Evolutionary conservation across 352 stramenopile species (phyloP).

Genomic region (Globisporangium emineosum): DNA sequence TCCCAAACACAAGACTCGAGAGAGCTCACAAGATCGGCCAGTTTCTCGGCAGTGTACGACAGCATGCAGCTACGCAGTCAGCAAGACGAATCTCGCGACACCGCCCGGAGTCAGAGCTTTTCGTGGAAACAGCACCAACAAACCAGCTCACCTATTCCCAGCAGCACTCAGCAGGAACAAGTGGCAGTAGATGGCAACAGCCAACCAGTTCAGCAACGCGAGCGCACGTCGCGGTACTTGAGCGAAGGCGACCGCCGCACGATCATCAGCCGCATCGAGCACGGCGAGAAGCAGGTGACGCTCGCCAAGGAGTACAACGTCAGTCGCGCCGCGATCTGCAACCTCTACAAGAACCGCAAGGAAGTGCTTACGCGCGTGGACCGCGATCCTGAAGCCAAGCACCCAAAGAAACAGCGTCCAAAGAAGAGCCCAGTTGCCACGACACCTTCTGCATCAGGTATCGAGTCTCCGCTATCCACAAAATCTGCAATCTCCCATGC

Average conservation of each 20-base stretch:
- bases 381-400: slow-evolving; percentile 24
- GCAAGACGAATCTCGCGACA: neutral
- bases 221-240: slow-evolving; percentile 44
- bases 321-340: slow-evolving; percentile 49
- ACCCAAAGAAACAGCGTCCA: slow-evolving; percentile 18
- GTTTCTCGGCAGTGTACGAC: neutral
- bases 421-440: neutral
- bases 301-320: slow-evolving; percentile 47
- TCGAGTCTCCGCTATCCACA: neutral
- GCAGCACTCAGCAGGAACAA: slow-evolving; percentile 3
- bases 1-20: slow-evolving; percentile 1
- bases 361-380: slow-evolving; percentile 38
- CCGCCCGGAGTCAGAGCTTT: neutral
- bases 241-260: slow-evolving; percentile 36
- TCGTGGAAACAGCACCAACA: slow-evolving; percentile 4
- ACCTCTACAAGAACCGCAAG: slow-evolving; percentile 54
- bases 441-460: neutral
- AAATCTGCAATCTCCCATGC: neutral
- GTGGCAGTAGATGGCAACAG: neutral
- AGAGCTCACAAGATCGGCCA: neutral
- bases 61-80: neutral
- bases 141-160: neutral
- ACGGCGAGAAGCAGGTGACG: slow-evolving; percentile 43
- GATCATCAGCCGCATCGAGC: slow-evolving; percentile 45
- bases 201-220: slow-evolving; percentile 17